phyloP scores from a whole-genome alignment of 768 basidiomycete genomes.

The Rhizopogon roseolus region DNA sequence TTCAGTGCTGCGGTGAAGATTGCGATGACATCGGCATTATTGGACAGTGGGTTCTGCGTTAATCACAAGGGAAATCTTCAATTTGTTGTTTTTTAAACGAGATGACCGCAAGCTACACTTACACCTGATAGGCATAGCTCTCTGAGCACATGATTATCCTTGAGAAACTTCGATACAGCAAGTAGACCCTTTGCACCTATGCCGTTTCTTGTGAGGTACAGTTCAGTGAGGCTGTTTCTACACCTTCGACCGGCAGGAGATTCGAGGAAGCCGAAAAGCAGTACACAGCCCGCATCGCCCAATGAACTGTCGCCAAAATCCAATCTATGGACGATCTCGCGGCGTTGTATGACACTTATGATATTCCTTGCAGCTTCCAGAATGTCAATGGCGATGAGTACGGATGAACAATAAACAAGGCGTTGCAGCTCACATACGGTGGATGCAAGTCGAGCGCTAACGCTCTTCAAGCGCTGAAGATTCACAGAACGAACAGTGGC shows the following conservation, averaged over 20 bases:
- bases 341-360: conserved; percentile 40
- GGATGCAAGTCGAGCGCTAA: conserved; percentile 25
- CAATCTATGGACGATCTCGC: conserved; percentile 46
- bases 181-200: conserved; percentile 53
- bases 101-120: conserved; percentile 15
- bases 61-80: conserved; percentile 18
- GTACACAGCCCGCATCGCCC: conserved; percentile 51
- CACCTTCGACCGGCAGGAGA: conserved; percentile 44
- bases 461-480: conserved; percentile 16
- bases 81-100: not conserved
- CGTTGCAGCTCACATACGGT: conserved; percentile 14
- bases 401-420: not conserved
- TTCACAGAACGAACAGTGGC: conserved; percentile 24
- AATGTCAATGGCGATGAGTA: not conserved
- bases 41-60: conserved; percentile 36
- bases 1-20: conserved; percentile 49
- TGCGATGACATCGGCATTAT: conserved; percentile 28
- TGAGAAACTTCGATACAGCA: conserved; percentile 49
- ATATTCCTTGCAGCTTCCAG: conserved; percentile 46
- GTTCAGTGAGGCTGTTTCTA: conserved; percentile 38
- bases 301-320: conserved; percentile 53
- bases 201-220: conserved; percentile 52
- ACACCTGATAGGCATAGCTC: conserved; percentile 58
- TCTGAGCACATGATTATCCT: conserved; percentile 39
- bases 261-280: conserved; percentile 49